Evolutionary conservation across 2,329 filamentous ascomycete genomes (phyloP), one percentile per base, ranked within the genome.

Genomic region (Fusarium clavum): DNA sequence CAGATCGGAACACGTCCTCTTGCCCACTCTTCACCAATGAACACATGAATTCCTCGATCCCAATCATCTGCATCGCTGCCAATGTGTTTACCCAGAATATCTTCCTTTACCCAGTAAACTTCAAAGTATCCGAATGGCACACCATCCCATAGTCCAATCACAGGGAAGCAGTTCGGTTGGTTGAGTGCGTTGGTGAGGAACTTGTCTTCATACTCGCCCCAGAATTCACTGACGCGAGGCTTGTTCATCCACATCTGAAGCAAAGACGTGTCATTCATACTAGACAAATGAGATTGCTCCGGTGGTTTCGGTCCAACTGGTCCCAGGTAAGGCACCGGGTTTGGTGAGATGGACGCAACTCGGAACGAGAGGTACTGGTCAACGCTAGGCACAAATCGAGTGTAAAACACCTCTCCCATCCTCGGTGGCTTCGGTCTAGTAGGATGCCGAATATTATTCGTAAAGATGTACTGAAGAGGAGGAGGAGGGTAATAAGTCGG

Each of bases 91-190:
- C 93, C 94, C 1, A 99, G 79, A 0, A 85, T 82, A 76, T 98
- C 96, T 78, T 99, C 96, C 76, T 97, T 97, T 6, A 96, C 94
- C 95, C 96, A 99, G 82, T 99, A 99, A 34, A 99, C 87, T 82
- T 99, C 96, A 77, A 99, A 98, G 78, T 97, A 99, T 0, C 94
- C 96, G 81, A 98, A 99, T 0, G 95, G 95, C 64, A 95, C 91
- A 13, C 94, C 94, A 73, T 98, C 94, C 93, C 95, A 99, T 77
- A 94, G 91, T 1, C 93, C 96, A 65, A 98, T 95, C 1, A 91
- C 94, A 0, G 96, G 96, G 79, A 98, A 97, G 11, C 91, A 94
- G 79, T 98, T 92, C 20, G 86, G 85, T 22, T 86, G 90, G 14
- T 85, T 85, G 13, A 98, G 81, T 0, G 87, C 90, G 4, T 82